Conservation (phyloP, 192 early-diverging fungal species). For the Coemansia sp. region DNA sequence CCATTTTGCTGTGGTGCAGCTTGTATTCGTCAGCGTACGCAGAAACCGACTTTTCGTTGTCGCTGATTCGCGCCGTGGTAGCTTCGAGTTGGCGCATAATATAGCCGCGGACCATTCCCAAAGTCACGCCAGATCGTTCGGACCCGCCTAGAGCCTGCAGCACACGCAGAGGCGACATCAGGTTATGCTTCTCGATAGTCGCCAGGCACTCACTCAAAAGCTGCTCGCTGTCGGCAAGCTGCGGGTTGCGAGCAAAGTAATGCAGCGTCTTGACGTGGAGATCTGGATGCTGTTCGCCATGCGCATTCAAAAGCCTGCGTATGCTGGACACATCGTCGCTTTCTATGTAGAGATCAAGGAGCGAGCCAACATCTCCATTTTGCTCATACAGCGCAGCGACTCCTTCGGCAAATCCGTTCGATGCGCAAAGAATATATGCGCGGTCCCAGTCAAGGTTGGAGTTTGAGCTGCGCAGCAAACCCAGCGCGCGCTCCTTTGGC, state of each 20-base stretch:
- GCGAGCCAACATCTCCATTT: slow-evolving; percentile 71
- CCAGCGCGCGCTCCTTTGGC: slow-evolving; percentile 65
- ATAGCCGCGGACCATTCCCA: slow-evolving; percentile 86
- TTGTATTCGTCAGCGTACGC: slow-evolving; percentile 81
- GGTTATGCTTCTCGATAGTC: slow-evolving; percentile 80
- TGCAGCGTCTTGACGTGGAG: slow-evolving; percentile 69
- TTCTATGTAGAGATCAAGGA: slow-evolving; percentile 71
- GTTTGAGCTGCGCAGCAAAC: slow-evolving; percentile 66
- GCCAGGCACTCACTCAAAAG: slow-evolving; percentile 66
- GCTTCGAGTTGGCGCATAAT: slow-evolving; percentile 74
- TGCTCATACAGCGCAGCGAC: slow-evolving; percentile 87
- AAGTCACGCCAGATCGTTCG: slow-evolving; percentile 70
- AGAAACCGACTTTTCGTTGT: slow-evolving; percentile 68
- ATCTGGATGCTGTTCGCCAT: slow-evolving; percentile 68
- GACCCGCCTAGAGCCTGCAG: slow-evolving; percentile 72
- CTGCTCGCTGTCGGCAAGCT: slow-evolving; percentile 60
- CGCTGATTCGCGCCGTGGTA: slow-evolving; percentile 65
- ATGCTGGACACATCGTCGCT: slow-evolving; percentile 67
- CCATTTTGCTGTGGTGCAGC: slow-evolving; percentile 73
- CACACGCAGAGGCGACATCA: slow-evolving; percentile 89
- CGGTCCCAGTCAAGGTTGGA: slow-evolving; percentile 88
- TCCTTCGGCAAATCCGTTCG: slow-evolving; percentile 80
- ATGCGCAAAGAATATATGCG: slow-evolving; percentile 87
- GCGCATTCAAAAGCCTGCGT: slow-evolving; percentile 61
- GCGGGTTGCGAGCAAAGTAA: slow-evolving; percentile 72